Evolutionary conservation across 1,284 basidiomycete genomes (phyloP).

Genomic region (Fomitopsis betulina): DNA sequence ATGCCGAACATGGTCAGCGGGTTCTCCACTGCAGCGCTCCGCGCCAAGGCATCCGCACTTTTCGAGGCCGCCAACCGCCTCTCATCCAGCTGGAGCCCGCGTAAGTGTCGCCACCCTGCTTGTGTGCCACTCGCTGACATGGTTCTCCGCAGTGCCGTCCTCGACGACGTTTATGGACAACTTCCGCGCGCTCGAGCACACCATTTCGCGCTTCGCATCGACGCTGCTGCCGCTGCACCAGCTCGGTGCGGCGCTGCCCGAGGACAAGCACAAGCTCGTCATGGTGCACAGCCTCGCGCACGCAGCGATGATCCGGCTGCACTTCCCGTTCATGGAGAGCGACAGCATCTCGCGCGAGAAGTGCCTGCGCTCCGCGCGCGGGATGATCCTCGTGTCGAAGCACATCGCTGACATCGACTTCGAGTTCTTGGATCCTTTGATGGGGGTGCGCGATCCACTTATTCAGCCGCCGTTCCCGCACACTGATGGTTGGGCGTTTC

Average conservation of each 20-base stretch:
- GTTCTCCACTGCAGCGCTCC: conserved; percentile 58
- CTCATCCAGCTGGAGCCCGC: conserved; percentile 53
- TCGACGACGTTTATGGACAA: conserved; percentile 49
- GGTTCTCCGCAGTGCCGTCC: conserved; percentile 34
- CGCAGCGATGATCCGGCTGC: conserved; percentile 62
- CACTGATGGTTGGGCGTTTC: conserved; percentile 6
- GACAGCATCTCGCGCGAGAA: conserved; percentile 60
- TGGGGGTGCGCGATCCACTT: conserved; percentile 51
- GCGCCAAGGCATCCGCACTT: conserved; percentile 71
- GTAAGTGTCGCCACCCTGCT: conserved; percentile 33
- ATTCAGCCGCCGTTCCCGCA: not conserved
- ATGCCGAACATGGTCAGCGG: conserved; percentile 43
- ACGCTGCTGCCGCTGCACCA: conserved; percentile 63
- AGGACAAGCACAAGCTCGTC: conserved; percentile 57
- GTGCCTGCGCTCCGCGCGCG: conserved; percentile 54
- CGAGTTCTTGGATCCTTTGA: conserved; percentile 66
- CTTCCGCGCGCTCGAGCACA: conserved; percentile 55
- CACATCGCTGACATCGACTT: conserved; percentile 60
- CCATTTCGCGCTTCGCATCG: conserved; percentile 55
- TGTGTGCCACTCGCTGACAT: conserved; percentile 13
- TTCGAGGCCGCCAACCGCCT: conserved; percentile 62
- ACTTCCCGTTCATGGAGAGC: conserved; percentile 55
- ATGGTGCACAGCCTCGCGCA: conserved; percentile 62
- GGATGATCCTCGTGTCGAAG: conserved; percentile 53
- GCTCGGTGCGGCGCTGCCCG: conserved; percentile 48